These are phyloP conservation scores for Pyrenopolyporus hunteri DNA, from an alignment of 495 filamentous ascomycete species.

Conservation along the genomic window DNA sequence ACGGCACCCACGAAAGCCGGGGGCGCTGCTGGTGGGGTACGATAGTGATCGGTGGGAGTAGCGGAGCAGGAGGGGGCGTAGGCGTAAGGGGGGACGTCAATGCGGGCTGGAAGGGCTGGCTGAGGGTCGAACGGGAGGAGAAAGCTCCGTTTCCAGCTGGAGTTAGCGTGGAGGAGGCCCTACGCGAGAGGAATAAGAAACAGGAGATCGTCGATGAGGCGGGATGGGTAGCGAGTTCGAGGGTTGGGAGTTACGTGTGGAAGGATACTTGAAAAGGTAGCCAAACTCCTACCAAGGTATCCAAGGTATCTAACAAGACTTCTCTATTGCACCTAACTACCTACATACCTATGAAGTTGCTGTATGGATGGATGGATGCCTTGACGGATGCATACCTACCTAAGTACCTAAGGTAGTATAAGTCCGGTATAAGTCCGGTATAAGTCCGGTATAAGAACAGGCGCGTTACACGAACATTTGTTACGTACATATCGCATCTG, in stretches of 20 bases:
- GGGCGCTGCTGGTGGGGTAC: slow-evolving; percentile 57
- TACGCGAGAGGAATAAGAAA: slow-evolving; percentile 55
- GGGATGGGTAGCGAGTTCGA: slow-evolving; percentile 44
- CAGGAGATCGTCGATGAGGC: slow-evolving; percentile 47
- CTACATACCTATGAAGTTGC: too few relatives aligned
- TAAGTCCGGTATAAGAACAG: too few relatives aligned
- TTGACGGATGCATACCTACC: too few relatives aligned
- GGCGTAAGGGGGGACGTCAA: slow-evolving; percentile 40
- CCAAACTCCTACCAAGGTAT: too few relatives aligned
- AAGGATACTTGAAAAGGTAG: too few relatives aligned
- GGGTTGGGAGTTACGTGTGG: slow-evolving; percentile 40
- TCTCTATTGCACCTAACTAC: too few relatives aligned
- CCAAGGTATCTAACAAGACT: too few relatives aligned
- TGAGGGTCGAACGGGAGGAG: slow-evolving; percentile 53
- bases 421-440: too few relatives aligned
- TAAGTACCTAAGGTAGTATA: too few relatives aligned
- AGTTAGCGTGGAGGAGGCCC: slow-evolving; percentile 62
- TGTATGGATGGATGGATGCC: too few relatives aligned
- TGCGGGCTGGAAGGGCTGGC: slow-evolving; percentile 56
- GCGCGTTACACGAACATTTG: too few relatives aligned
- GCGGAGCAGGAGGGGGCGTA: slow-evolving; percentile 27
- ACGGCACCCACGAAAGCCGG: slow-evolving; percentile 51
- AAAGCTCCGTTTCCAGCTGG: slow-evolving; percentile 56
- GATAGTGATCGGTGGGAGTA: slow-evolving; percentile 50
- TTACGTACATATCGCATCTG: too few relatives aligned